Evolutionary conservation across 2,329 filamentous ascomycete species (phyloP).

Genomic region (Cladosporium sp.): DNA sequence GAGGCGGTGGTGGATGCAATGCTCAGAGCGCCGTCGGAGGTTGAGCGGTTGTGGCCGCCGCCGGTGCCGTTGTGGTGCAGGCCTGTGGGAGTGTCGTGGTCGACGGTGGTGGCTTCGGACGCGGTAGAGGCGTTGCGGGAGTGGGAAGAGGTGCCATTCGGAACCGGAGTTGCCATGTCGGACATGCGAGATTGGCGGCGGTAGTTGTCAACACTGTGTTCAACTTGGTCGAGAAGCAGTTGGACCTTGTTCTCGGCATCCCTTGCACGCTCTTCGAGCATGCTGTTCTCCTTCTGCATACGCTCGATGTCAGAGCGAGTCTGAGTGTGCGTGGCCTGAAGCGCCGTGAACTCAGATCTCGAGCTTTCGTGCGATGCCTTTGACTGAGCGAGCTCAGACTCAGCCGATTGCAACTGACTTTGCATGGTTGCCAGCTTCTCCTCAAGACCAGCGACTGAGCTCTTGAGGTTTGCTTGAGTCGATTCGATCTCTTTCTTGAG

Average conservation of each 20-base stretch:
- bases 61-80: conserved; percentile 45
- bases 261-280: conserved; percentile 76
- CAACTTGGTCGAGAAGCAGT: conserved; percentile 88
- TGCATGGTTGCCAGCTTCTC: conserved; percentile 64
- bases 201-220: conserved; percentile 90
- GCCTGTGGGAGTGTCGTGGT: conserved; percentile 6
- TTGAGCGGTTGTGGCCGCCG: conserved; percentile 48
- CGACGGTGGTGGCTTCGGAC: conserved; percentile 38
- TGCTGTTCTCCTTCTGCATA: conserved; percentile 73
- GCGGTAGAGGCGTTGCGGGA: background rate
- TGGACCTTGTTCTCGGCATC: conserved; percentile 94
- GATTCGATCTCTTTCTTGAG: conserved; percentile 66
- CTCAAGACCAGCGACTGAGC: conserved; percentile 66
- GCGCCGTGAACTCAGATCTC: conserved; percentile 49
- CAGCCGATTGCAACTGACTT: conserved; percentile 62
- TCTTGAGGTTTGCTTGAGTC: conserved; percentile 65
- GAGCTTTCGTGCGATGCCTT: conserved; percentile 43
- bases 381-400: conserved; percentile 66
- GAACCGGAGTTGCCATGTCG: conserved; percentile 27
- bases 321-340: conserved; percentile 38
- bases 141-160: conserved; percentile 23
- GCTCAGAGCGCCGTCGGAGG: conserved; percentile 60
- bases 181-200: conserved; percentile 63
- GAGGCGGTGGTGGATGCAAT: conserved; percentile 43
- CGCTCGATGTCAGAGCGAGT: conserved; percentile 69